Evolutionary conservation across 2,329 filamentous ascomycete species (phyloP), one percentile per base, ranked within the genome.

Genomic region (Mariannaea elegans): DNA sequence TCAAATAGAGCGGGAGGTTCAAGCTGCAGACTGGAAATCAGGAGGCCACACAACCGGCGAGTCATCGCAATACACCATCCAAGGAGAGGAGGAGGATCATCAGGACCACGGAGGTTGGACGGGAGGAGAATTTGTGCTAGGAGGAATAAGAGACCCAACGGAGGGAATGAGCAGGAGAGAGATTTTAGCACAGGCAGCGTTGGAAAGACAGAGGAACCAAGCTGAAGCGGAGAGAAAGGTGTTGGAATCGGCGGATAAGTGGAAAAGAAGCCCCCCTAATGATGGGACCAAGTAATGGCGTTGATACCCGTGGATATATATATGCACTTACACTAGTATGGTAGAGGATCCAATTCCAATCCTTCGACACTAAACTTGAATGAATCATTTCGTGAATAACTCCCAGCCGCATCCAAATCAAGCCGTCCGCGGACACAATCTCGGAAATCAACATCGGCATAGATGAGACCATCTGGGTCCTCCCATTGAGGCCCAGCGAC

Each of bases 1-100:
- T 67, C 84, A 90, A 80, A 96, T 97, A 71, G 94, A 98, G 81
- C 83, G 84, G 49, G 94, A 97, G 80, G 94, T 97, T 3, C 89
- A 90, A 57, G 81, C 80, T 47, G 90, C 86, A 14, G 93, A 97
- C 79, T 97, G 91, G 89, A 89, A 83, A 71, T 83, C 83, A 21
- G 87, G 88, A 0, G 94, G 94, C 0, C 79, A 83, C 51, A 86
- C 82, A 5, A 76, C 94, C 2, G 87, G 87, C 80, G 78, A 90
- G 81, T 75, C 87, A 80, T 82, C 87, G 79, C 76, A 84, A 77
- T 85, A 84, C 39, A 82, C 86, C 65, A 80, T 83, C 62, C 80
- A 77, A 16, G 81, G 78, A 3, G 84, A 81, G 12, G 79, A 79
- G 39, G 85, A 83, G 7, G 84, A 82, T 45, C 80, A 84, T 32